Evolutionary conservation across 306 rosid genomes (phyloP), one percentile per base, ranked within the genome.

Genomic region (Gleditsia sinensis): DNA sequence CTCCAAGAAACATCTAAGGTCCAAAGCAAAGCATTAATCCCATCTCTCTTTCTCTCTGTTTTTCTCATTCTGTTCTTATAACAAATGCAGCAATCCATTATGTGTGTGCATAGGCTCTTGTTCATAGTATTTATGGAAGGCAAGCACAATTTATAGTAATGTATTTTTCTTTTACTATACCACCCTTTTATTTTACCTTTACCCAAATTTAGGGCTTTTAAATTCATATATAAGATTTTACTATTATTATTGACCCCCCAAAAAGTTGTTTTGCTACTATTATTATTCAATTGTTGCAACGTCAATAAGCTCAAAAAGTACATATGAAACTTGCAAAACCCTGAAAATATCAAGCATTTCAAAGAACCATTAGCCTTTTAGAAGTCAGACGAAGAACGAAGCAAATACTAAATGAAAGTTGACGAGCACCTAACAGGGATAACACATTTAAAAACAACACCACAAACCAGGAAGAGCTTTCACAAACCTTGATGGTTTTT

Each of bases 11-110:
- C 10, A 46, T 9, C 17, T 19, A 6, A 77, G 24, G 45, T 68
- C 36, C 24, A 70, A 40, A 80, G n/a, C 7, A 23, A 23, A 20
- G 64, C 82, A 72, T 49, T 77, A 63, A 82, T 55, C 30, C 28
- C n/a, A 28, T 39, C 36, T 17, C 9, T 74, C 33, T 37, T 20
- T 39, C 36, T 17, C 9, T 74, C 33, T 37, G 6, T 36, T 23
- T 37, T 42, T 50, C 28, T 24, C 13, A 34, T 54, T 53, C 27
- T 28, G 17, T 59, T 25, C 33, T 23, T 13, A 23, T 70, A 3
- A 33, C n/a, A 24, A 50, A 69, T 23, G 16, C 28, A 24, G 45
- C 21, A 39, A 37, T 37, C 54, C 57, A 13, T 24, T 12, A 34
- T 51, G 45, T 17, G 54, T 24, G 43, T 25, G 42, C 42, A 46